Evolutionary conservation across 164 flowering plant species (phyloP).

Genomic region (Vitis rotundifolia): DNA sequence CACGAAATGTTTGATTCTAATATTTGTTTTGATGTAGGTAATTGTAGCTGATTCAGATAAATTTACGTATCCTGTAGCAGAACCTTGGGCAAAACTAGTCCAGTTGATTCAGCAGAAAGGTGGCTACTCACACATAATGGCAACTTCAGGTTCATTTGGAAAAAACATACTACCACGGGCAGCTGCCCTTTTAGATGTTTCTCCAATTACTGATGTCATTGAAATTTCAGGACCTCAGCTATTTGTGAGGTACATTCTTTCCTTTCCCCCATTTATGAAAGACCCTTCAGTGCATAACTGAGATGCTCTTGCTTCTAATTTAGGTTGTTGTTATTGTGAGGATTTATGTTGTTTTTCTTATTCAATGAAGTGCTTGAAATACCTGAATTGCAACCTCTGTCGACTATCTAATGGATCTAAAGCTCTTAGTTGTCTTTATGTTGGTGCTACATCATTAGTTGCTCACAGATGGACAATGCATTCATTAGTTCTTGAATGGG

Average conservation of each 20-base stretch:
- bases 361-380: background rate
- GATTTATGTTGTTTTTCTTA: background rate
- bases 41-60: conserved; percentile 87
- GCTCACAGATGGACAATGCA: background rate
- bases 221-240: conserved; percentile 57
- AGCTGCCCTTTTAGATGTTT: conserved; percentile 91
- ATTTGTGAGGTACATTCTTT: conserved; percentile 67
- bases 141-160: conserved; percentile 91
- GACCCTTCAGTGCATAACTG: background rate
- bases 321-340: background rate
- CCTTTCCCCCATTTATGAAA: background rate
- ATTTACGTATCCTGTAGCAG: conserved; percentile 74
- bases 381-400: background rate
- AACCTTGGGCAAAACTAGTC: conserved; percentile 89
- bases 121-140: conserved; percentile 72
- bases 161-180: conserved; percentile 90
- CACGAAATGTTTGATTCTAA: too few species aligned
- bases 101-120: conserved; percentile 71
- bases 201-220: conserved; percentile 87
- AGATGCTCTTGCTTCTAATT: background rate
- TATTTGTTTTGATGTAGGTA: conserved; percentile 46
- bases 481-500: background rate
- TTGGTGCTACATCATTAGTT: background rate
- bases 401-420: background rate
- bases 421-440: background rate